A percentile compares a stretch with the other conserved stretches of the same genome.
phyloP scores from a whole-genome alignment of 2,329 filamentous ascomycete genomes.

The Microcera coccophila region DNA sequence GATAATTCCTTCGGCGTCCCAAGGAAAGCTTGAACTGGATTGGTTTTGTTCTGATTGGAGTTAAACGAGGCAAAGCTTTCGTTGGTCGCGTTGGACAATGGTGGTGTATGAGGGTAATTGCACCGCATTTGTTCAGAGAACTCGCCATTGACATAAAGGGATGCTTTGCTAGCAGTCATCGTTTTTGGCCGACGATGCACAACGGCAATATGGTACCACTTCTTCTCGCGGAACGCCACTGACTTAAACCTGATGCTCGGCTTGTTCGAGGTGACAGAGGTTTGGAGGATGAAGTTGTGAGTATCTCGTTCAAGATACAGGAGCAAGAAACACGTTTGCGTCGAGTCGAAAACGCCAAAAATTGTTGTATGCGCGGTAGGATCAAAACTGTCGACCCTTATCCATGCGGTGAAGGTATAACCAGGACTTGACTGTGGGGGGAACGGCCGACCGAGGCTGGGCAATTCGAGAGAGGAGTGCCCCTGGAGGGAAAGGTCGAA shows the following conservation, averaged over 20 bases:
- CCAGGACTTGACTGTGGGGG: conserved; percentile 76
- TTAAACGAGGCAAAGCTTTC: conserved; percentile 69
- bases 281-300: conserved; percentile 91
- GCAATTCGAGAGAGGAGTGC: conserved; percentile 84
- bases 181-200: conserved; percentile 78
- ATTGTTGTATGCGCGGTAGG: conserved; percentile 82
- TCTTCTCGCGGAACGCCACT: conserved; percentile 66
- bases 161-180: conserved; percentile 73
- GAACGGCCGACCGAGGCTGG: conserved; percentile 79
- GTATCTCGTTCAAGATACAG: conserved; percentile 93
- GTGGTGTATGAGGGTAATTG: conserved; percentile 76
- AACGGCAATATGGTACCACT: conserved; percentile 91
- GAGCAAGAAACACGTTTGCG: conserved; percentile 88
- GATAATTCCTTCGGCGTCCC: conserved; percentile 90
- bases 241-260: conserved; percentile 94
- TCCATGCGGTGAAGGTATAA: conserved; percentile 88
- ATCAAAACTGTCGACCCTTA: conserved; percentile 85
- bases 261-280: conserved; percentile 78
- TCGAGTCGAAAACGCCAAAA: conserved; percentile 90
- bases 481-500: conserved; percentile 89
- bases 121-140: conserved; percentile 90
- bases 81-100: conserved; percentile 56
- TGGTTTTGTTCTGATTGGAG: conserved; percentile 52
- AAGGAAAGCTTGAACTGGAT: conserved; percentile 83
- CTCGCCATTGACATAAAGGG: conserved; percentile 87